Conservation (phyloP, 208 protist genomes). For the Borovskyia barvae region DNA sequence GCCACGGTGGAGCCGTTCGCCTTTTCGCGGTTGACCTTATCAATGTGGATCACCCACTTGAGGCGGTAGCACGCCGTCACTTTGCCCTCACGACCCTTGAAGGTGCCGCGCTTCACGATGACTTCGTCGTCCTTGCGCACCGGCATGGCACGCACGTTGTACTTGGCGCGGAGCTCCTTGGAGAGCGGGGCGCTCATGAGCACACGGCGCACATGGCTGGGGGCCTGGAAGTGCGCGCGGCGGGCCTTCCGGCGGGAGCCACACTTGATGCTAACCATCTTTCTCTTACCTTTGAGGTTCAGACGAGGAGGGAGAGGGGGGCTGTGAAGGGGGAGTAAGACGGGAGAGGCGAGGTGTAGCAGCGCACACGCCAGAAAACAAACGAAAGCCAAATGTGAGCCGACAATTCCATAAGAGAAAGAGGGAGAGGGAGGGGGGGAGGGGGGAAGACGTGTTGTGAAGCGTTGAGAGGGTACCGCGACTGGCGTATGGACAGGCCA, state of each 20-base stretch:
- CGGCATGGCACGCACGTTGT: conserved; percentile 98
- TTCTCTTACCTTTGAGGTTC: too few relatives aligned
- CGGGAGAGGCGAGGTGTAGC: background rate
- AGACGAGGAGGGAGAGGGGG: conserved; percentile 2
- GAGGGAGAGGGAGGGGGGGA: too few relatives aligned
- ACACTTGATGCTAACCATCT: conserved; percentile 90
- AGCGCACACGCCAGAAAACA: background rate
- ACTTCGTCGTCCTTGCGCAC: conserved; percentile 99
- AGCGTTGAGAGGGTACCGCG: too few relatives aligned
- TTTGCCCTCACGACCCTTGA: conserved; percentile 97
- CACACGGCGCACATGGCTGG: conserved; percentile 94
- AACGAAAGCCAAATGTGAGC: too few relatives aligned
- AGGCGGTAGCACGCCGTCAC: conserved; percentile 97
- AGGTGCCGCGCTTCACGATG: conserved; percentile 92
- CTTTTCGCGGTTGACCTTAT: conserved; percentile 98
- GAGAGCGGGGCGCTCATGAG: conserved; percentile 98
- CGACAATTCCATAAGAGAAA: too few relatives aligned
- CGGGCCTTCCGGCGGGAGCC: conserved; percentile 95
- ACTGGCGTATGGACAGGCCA: too few relatives aligned
- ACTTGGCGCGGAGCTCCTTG: conserved; percentile 98
- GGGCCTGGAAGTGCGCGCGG: conserved; percentile 99
- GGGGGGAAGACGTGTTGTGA: too few relatives aligned
- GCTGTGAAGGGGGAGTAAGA: background rate
- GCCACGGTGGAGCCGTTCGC: conserved; percentile 91
- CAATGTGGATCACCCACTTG: conserved; percentile 99